Percentiles rank a stretch among this genome's conserved stretches.
Conservation (phyloP, 805 yeast genomes). For the Lipomyces chichibuensis region DNA sequence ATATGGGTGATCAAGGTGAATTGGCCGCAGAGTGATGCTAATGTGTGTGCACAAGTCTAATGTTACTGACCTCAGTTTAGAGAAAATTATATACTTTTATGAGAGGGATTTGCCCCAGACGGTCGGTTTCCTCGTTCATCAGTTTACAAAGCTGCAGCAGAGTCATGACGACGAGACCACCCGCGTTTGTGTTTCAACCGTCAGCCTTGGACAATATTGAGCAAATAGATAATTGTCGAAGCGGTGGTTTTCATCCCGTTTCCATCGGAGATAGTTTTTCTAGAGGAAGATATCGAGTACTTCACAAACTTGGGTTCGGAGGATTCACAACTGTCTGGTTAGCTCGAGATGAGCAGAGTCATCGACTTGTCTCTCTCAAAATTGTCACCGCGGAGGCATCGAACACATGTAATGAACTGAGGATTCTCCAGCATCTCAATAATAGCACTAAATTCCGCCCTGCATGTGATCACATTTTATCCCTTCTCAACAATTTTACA, state of each 20-base stretch:
- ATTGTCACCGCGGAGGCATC: neutral
- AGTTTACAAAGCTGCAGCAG: neutral
- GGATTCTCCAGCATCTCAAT: conserved; percentile 65
- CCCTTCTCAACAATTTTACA: conserved; percentile 77
- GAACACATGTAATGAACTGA: neutral
- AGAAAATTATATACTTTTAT: neutral
- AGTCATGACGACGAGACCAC: neutral
- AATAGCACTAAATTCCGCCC: conserved; percentile 66
- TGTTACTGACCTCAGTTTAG: no score
- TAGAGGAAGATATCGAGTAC: neutral
- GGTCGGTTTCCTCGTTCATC: neutral
- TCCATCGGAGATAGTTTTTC: conserved; percentile 1
- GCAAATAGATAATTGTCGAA: neutral
- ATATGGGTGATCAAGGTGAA: no score
- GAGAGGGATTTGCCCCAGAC: neutral
- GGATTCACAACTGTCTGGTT: conserved; percentile 3
- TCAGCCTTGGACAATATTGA: conserved; percentile 3
- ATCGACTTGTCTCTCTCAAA: neutral
- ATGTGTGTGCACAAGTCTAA: no score
- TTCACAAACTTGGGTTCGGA: conserved; percentile 4
- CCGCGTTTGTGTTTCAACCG: neutral
- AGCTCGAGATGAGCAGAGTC: neutral
- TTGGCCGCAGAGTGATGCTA: no score
- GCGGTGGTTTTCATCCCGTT: conserved; percentile 1
- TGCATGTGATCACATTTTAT: conserved; percentile 80